Evolutionary conservation across 2,329 filamentous ascomycete genomes (phyloP).

Genomic region (Cladosporium colombiae): DNA sequence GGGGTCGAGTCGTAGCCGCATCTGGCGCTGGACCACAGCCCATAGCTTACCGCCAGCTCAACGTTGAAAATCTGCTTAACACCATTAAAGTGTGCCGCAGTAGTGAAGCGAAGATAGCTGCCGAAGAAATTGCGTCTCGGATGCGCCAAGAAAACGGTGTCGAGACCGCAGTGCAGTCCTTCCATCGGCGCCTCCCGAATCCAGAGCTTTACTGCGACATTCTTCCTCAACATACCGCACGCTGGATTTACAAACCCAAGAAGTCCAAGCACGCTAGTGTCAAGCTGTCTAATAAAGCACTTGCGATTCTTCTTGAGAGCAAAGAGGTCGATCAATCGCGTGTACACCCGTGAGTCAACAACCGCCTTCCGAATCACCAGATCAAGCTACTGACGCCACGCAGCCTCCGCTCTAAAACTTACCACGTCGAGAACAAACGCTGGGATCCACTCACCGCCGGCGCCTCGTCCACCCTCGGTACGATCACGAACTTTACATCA

Average conservation of each 20-base stretch:
- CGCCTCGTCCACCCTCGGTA: constrained; percentile 10
- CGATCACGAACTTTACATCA: constrained; percentile 11
- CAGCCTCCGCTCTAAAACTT: constrained; percentile 3
- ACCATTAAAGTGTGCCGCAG: constrained; percentile 54
- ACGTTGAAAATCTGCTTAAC: constrained; percentile 44
- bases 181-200: constrained; percentile 42
- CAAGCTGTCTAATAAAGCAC: not conserved
- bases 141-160: constrained; percentile 70
- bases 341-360: not conserved
- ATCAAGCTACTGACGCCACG: not conserved
- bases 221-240: not conserved
- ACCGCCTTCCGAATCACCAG: not conserved
- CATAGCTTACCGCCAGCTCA: constrained; percentile 49
- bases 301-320: not conserved
- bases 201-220: not conserved
- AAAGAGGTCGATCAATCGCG: not conserved
- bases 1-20: constrained; percentile 54
- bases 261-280: not conserved
- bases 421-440: not conserved
- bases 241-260: not conserved
- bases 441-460: constrained; percentile 7
- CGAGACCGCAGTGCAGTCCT: constrained; percentile 66
- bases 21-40: constrained; percentile 53
- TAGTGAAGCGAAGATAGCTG: constrained; percentile 59
- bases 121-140: constrained; percentile 58